Base-by-base conservation (phyloP, 768 basidiomycete genomes). In the Pleurotus tuoliensis region DNA sequence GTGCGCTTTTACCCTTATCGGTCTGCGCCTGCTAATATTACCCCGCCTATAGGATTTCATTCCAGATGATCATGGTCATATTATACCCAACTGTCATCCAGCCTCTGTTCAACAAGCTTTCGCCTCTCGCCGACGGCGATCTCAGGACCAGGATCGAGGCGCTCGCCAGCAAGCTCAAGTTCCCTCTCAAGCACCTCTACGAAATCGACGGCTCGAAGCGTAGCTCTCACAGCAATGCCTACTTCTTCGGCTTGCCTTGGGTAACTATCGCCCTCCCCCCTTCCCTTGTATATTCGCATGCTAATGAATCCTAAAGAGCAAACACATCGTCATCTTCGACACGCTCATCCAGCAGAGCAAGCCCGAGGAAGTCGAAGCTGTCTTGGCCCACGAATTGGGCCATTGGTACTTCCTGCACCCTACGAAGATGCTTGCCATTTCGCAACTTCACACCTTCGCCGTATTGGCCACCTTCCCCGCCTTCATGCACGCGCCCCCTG, bases 171-270 rank as follows among this genome's bases (percentile, higher is more conserved):
- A 87, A 86, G 65, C 87, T 98, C 64, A 84, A 87, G 57, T 99
- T 98, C 82, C 96, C 97, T 0, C 75, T 98, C 56, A 97, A 89
- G 66, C 89, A 95, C 69, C 70, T 99, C 52, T 98, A 96, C 69
- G 94, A 97, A 69, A 98, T 98, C 62, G 95, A 98, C 67, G 97
- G 97, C 25, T 94, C 90, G 37, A 97, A 97, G 76, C 85, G 96
- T 47, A 92, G 89, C 71, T 89, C 92, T 2, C 96, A 99, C 73
- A 90, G 88, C 63, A 98, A 98, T 62, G 95, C 95, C n/a, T 98
- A 97, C 75, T 98, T 98, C 79, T 98, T 94, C 61, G 96, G 96
- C 57, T 81, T 98, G 11, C 96, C 95, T 1, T 95, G 94, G 89
- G 92, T 92, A 49, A 41, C 77, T 73, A 6, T 8, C 30, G n/a